Evolutionary conservation across 768 basidiomycete genomes (phyloP).

Genomic region (Sarcomyxa edulis): DNA sequence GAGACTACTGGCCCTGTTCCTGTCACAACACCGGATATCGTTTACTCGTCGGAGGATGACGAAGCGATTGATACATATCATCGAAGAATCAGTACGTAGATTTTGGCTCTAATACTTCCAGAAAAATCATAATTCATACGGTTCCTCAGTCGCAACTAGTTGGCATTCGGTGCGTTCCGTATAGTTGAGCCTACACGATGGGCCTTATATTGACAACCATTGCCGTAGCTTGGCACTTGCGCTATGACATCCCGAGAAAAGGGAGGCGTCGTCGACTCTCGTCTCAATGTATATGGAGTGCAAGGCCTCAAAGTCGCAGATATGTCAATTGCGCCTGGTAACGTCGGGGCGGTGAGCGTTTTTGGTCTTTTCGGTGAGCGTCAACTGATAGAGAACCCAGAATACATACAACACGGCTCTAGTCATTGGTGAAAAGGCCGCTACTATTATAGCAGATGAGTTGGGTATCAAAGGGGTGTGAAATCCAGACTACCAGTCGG

Average conservation of each 20-base stretch:
- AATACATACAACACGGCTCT: constrained; percentile 34
- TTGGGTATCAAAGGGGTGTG: constrained; percentile 23
- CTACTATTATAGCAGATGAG: constrained; percentile 49
- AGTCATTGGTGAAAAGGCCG: constrained; percentile 55
- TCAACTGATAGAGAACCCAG: not conserved
- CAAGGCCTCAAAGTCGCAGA: constrained; percentile 50
- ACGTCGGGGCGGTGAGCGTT: constrained; percentile 19
- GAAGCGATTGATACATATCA: constrained; percentile 35
- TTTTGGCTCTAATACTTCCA: not conserved
- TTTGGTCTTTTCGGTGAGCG: not conserved
- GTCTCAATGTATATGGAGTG: constrained; percentile 60
- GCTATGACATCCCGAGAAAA: constrained; percentile 58
- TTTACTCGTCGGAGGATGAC: constrained; percentile 36
- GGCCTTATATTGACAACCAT: not conserved
- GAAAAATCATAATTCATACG: not conserved
- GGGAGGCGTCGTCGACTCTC: constrained; percentile 57
- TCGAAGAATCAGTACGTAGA: constrained; percentile 24
- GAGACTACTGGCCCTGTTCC: constrained; percentile 24
- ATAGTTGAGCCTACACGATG: not conserved
- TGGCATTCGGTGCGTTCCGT: constrained; percentile 39
- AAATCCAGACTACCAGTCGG: too few species aligned
- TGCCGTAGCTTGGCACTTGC: constrained; percentile 52
- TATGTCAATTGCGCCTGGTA: constrained; percentile 25
- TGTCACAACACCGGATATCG: constrained; percentile 28
- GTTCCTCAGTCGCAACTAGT: constrained; percentile 34